Conservation (phyloP, 371 early-diverging fungal genomes). For the Pancytospora epiphaga region DNA sequence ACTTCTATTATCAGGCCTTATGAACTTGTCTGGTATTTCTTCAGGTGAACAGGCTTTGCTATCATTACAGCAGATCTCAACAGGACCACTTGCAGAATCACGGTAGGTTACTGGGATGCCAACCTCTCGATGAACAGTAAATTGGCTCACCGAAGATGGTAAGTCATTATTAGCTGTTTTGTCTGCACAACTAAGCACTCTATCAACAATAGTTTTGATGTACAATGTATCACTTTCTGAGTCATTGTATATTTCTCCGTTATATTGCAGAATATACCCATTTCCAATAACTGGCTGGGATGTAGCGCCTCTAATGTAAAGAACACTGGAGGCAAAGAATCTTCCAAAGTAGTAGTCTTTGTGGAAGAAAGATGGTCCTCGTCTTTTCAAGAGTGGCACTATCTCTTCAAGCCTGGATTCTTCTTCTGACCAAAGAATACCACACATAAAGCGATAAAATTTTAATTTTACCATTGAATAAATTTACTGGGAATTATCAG, state of each 20-base stretch:
- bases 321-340: conserved; percentile 17
- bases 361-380: neutral
- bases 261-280: conserved; percentile 32
- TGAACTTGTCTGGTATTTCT: no score
- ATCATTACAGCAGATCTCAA: no score
- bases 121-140: no score
- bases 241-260: conserved; percentile 47
- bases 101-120: neutral
- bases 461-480: no score
- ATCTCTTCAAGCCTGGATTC: neutral
- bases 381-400: neutral
- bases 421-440: neutral
- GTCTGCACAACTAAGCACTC: neutral
- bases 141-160: no score
- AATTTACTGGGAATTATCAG: no score
- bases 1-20: neutral
- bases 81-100: neutral
- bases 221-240: conserved; percentile 41
- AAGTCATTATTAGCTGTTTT: no score
- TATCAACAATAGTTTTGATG: neutral
- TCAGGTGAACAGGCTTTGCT: no score
- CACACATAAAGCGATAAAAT: neutral
- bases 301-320: conserved; percentile 18
- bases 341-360: neutral
- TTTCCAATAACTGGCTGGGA: conserved; percentile 25